Evolutionary conservation across 179 eudicot species (phyloP).

Genomic region (Vitellaria paradoxa): DNA sequence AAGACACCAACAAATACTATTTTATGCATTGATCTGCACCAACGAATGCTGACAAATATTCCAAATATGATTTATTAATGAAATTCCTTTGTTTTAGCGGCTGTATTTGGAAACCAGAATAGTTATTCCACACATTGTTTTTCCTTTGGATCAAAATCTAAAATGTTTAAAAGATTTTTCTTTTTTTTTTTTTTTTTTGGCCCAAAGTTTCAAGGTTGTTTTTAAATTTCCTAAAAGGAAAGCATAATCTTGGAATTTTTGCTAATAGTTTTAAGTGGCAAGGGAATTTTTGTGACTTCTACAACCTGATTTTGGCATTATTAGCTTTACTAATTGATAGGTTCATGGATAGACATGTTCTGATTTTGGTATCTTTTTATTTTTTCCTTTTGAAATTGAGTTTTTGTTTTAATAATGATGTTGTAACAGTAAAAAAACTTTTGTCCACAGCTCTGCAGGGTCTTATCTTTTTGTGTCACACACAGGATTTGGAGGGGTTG

Average conservation of each 20-base stretch:
- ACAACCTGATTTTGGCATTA: background rate
- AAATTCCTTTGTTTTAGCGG: background rate
- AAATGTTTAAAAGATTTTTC: background rate
- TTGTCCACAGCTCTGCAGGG: conserved; percentile 69
- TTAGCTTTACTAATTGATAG: background rate
- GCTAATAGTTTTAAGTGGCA: background rate
- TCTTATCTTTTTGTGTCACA: conserved; percentile 90
- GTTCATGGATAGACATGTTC: background rate
- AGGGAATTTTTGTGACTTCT: background rate
- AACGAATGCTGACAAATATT: background rate
- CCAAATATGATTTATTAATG: background rate
- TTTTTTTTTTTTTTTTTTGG: background rate
- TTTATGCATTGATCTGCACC: background rate
- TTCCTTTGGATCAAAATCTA: background rate
- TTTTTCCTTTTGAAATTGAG: background rate
- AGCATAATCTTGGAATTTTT: conserved; percentile 7
- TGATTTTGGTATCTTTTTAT: background rate
- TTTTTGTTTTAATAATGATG: conserved; percentile 2
- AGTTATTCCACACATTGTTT: background rate
- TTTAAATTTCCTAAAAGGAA: background rate
- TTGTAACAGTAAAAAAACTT: conserved; percentile 19
- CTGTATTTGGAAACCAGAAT: background rate
- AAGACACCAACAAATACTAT: background rate
- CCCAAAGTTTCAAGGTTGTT: background rate
- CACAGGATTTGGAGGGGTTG: conserved; percentile 95